phyloP scores from a whole-genome alignment of 2,329 filamentous ascomycete species.

The Xylaria arbuscula region DNA sequence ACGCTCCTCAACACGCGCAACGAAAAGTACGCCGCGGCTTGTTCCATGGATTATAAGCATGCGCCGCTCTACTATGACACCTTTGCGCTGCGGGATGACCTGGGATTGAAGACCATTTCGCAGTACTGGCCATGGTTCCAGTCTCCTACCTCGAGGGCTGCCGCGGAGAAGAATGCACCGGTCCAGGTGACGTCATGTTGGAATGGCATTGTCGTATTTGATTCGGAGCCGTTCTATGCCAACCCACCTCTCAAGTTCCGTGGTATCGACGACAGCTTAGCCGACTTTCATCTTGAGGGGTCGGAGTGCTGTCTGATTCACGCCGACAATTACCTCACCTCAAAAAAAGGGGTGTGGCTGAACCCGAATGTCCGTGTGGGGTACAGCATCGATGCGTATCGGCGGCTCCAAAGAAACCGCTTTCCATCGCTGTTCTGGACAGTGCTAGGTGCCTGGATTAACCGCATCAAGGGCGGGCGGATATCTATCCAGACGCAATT shows the following conservation, averaged over 20 bases:
- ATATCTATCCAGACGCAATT: conserved; percentile 52
- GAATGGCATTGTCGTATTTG: conserved; percentile 69
- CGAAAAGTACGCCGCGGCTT: conserved; percentile 69
- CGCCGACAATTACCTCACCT: conserved; percentile 63
- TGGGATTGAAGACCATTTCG: conserved; percentile 63
- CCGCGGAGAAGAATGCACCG: conserved; percentile 61
- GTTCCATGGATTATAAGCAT: conserved; percentile 68
- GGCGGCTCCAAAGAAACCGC: conserved; percentile 51
- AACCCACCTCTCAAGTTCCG: conserved; percentile 66
- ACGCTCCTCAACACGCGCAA: conserved; percentile 64
- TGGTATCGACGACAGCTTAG: conserved; percentile 68
- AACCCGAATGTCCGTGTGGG: conserved; percentile 66
- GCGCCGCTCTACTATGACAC: conserved; percentile 69
- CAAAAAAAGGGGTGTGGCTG: conserved; percentile 61
- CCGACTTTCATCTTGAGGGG: conserved; percentile 65
- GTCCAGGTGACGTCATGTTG: conserved; percentile 73
- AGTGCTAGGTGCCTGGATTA: conserved; percentile 55
- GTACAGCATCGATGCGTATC: conserved; percentile 58
- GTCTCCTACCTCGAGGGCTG: conserved; percentile 54
- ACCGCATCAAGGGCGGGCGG: conserved; percentile 49
- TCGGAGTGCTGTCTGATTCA: conserved; percentile 73
- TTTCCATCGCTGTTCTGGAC: conserved; percentile 58
- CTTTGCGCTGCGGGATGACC: conserved; percentile 67
- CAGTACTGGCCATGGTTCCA: conserved; percentile 71
- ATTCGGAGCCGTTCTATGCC: conserved; percentile 60